These are phyloP conservation scores for Lyophyllum decastes DNA, from an alignment of 768 basidiomycete genomes.

Conservation along the genomic window DNA sequence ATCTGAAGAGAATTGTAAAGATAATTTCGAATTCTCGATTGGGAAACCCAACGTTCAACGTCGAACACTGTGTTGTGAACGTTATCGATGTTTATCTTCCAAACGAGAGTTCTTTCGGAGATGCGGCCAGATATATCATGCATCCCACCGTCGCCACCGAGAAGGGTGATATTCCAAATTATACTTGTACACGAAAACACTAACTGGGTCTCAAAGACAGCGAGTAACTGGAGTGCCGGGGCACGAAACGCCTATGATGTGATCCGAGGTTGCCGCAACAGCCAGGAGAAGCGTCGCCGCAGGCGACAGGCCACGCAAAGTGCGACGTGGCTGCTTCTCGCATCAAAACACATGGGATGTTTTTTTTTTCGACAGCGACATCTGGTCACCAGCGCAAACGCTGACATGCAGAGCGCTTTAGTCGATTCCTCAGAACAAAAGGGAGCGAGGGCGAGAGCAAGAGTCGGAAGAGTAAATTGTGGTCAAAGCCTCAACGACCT, in stretches of 20 bases:
- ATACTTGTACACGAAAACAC: background rate
- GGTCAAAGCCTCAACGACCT: background rate
- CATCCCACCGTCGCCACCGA: background rate
- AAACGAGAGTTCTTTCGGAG: background rate
- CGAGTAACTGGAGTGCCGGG: background rate
- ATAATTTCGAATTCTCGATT: no score
- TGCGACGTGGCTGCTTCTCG: slow-evolving; percentile 6
- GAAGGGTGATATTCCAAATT: background rate
- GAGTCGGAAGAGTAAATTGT: no score
- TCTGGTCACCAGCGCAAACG: background rate
- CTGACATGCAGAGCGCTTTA: background rate
- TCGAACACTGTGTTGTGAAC: background rate
- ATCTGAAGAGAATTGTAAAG: no score
- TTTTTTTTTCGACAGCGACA: no score
- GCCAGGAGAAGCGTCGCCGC: background rate
- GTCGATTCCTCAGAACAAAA: background rate
- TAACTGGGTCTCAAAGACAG: background rate
- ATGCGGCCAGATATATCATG: background rate
- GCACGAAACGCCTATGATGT: background rate
- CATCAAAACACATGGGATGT: slow-evolving; percentile 9
- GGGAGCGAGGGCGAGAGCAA: background rate
- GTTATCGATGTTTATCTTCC: background rate
- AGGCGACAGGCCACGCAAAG: slow-evolving; percentile 9
- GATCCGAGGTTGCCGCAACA: slow-evolving; percentile 15
- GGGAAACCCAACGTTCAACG: background rate